Evolutionary conservation across 805 yeast genomes (phyloP).

Genomic region (Yamadazyma phyllophila): DNA sequence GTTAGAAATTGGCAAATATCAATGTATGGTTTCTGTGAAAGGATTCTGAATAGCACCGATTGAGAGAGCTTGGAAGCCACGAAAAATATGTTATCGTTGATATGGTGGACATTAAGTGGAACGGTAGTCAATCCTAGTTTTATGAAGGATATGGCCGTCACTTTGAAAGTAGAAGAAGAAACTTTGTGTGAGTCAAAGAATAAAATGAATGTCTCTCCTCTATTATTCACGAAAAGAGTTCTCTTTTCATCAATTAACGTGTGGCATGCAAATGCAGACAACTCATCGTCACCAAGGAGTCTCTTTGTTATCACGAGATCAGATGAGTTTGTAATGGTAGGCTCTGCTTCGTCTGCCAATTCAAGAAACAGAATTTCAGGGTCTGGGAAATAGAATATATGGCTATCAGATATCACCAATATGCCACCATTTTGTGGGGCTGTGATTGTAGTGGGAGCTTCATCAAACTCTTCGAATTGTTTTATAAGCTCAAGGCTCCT

Average conservation of each 20-base stretch:
- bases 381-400: slow-evolving; percentile 29
- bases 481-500: slow-evolving; percentile 12
- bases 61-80: slow-evolving; percentile 30
- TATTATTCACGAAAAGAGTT: slow-evolving; percentile 24
- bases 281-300: slow-evolving; percentile 4
- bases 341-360: slow-evolving; percentile 12
- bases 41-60: slow-evolving; percentile 28
- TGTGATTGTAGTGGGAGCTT: slow-evolving; percentile 27
- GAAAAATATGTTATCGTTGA: slow-evolving; percentile 25
- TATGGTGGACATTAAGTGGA: slow-evolving; percentile 26
- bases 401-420: slow-evolving; percentile 24
- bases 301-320: slow-evolving; percentile 21
- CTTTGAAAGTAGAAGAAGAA: neutral
- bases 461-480: slow-evolving; percentile 30
- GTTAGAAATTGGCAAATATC: slow-evolving; percentile 19
- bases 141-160: slow-evolving; percentile 18
- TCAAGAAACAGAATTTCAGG: slow-evolving; percentile 13
- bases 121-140: slow-evolving; percentile 30
- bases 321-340: slow-evolving; percentile 12
- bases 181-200: slow-evolving; percentile 14
- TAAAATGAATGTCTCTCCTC: slow-evolving; percentile 28
- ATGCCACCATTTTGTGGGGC: slow-evolving; percentile 24
- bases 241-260: slow-evolving; percentile 27
- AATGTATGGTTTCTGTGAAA: slow-evolving; percentile 25
- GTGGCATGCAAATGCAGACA: slow-evolving; percentile 10